Evolutionary conservation across 2,329 filamentous ascomycete genomes (phyloP).

Genomic region (Fusarium oxysporum): DNA sequence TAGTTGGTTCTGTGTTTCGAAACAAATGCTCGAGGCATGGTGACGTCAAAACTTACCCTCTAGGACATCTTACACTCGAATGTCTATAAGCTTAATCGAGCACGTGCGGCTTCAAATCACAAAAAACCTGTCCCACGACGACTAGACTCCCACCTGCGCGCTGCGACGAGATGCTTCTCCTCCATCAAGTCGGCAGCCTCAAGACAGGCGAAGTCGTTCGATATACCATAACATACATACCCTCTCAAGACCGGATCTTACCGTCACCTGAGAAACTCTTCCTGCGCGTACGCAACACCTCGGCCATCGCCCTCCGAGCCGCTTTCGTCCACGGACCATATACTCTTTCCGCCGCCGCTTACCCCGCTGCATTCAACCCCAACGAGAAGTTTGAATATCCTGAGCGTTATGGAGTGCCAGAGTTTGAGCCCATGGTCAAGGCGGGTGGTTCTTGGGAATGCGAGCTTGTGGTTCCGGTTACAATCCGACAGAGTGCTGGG

Average conservation of each 20-base stretch:
- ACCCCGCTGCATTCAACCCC: conserved; percentile 85
- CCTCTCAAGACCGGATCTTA: conserved; percentile 87
- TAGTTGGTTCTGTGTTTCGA: conserved; percentile 1
- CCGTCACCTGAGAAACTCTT: conserved; percentile 84
- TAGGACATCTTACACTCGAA: conserved; percentile 11
- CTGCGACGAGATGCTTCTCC: conserved; percentile 76
- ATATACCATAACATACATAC: conserved; percentile 92
- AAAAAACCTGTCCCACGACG: neutral
- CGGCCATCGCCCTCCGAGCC: conserved; percentile 87
- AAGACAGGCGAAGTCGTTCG: conserved; percentile 95
- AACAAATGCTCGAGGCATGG: conserved; percentile 35
- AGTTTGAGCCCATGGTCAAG: conserved; percentile 97
- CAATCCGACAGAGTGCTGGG: conserved; percentile 75
- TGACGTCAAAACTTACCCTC: conserved; percentile 41
- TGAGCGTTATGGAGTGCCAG: conserved; percentile 79
- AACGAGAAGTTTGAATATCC: conserved; percentile 80
- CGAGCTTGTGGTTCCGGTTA: conserved; percentile 81
- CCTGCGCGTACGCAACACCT: conserved; percentile 92
- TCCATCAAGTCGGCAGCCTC: conserved; percentile 91
- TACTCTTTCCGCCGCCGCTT: conserved; percentile 86
- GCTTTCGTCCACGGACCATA: conserved; percentile 98
- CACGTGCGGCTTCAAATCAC: conserved; percentile 6
- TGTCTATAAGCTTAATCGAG: conserved; percentile 10
- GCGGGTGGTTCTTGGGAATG: conserved; percentile 89
- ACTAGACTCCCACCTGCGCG: conserved; percentile 17